phyloP scores from a whole-genome alignment of 2,329 filamentous ascomycete species.

The Exophiala bonariae region DNA sequence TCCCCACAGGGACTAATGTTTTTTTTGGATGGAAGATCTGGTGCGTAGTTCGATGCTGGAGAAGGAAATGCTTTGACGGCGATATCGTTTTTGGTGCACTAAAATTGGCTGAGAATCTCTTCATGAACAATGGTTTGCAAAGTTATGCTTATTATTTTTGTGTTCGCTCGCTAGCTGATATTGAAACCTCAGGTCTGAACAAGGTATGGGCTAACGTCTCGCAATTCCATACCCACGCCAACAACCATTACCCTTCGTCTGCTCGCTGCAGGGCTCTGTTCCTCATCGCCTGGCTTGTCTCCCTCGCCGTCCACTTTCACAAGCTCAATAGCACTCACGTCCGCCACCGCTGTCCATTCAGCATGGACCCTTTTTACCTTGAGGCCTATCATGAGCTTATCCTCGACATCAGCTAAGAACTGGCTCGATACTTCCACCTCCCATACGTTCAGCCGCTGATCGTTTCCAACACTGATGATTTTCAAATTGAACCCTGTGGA shows the following conservation, averaged over 20 bases:
- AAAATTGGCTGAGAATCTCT: no score
- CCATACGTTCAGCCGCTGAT: conserved; percentile 49
- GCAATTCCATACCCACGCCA: conserved; percentile 26
- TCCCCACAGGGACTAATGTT: conserved; percentile 23
- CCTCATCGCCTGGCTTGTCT: background rate
- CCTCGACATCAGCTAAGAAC: background rate
- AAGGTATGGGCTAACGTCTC: conserved; percentile 6
- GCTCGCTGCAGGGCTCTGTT: background rate
- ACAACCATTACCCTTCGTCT: conserved; percentile 18
- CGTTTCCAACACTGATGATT: conserved; percentile 44
- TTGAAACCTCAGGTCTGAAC: background rate
- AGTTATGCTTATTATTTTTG: no score
- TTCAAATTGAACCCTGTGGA: conserved; percentile 19
- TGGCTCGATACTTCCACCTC: conserved; percentile 29
- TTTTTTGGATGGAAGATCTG: conserved; percentile 3
- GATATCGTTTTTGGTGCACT: no score
- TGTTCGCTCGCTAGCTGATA: no score
- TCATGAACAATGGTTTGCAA: no score
- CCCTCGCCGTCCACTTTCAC: conserved; percentile 1
- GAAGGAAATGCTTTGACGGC: no score
- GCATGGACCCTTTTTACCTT: conserved; percentile 15
- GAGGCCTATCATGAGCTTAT: conserved; percentile 10
- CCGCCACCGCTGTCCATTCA: conserved; percentile 26
- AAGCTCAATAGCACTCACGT: conserved; percentile 24
- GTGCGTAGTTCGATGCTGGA: no score